Conservation (phyloP, 2,329 filamentous ascomycete species). For the Penicillium sp. region DNA sequence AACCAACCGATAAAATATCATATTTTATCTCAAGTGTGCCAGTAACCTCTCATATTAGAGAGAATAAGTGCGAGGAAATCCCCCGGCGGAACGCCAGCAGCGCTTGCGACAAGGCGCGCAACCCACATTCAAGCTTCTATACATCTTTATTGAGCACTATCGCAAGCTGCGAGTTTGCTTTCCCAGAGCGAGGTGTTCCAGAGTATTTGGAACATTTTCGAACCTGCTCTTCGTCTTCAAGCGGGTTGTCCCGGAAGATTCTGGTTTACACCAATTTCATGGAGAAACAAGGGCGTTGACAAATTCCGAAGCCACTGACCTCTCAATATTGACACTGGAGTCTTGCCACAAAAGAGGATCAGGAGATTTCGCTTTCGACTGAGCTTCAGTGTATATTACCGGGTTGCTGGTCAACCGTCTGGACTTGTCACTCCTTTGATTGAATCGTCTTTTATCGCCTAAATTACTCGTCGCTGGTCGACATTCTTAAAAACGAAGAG, state of each 20-base stretch:
- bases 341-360: background rate
- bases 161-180: background rate
- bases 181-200: background rate
- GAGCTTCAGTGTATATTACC: background rate
- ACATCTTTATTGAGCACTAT: background rate
- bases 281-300: conserved; percentile 14
- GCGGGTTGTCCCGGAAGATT: background rate
- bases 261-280: conserved; percentile 13
- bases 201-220: background rate
- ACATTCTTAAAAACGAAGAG: conserved; percentile 11
- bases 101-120: background rate
- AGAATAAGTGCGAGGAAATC: background rate
- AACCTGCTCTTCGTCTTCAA: background rate
- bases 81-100: background rate
- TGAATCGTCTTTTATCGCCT: background rate
- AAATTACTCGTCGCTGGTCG: conserved; percentile 27
- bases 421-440: conserved; percentile 18
- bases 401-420: conserved; percentile 22
- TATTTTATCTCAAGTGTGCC: background rate
- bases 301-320: background rate
- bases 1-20: background rate
- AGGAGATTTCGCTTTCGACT: background rate
- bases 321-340: background rate
- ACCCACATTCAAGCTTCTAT: background rate
- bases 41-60: background rate